These are phyloP conservation scores for Leishmania martiniquensis DNA, from an alignment of 208 protist species.

Conservation along the genomic window DNA sequence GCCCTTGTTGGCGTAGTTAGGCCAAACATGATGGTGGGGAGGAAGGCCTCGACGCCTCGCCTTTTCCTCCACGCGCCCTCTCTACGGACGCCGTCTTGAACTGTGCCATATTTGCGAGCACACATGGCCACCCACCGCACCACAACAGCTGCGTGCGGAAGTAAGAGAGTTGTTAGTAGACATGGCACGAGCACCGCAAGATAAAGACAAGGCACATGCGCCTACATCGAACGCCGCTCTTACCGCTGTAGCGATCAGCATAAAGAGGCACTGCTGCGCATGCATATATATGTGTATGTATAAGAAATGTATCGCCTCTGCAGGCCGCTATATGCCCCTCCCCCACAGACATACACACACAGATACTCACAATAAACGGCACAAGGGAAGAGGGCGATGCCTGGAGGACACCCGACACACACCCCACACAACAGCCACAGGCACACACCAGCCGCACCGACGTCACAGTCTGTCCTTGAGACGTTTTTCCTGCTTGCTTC, in stretches of 20 bases:
- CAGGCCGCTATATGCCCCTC: neutral
- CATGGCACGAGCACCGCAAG: neutral
- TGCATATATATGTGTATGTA: no score
- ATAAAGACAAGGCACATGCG: no score
- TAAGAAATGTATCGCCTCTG: no score
- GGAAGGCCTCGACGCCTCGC: neutral
- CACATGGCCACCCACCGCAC: neutral
- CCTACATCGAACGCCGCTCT: neutral
- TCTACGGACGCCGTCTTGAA: neutral
- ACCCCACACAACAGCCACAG: neutral
- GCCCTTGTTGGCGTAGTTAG: neutral
- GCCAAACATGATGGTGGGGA: neutral
- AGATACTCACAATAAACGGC: neutral
- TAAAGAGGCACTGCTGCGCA: no score
- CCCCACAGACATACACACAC: neutral
- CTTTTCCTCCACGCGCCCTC: neutral
- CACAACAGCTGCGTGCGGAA: no score
- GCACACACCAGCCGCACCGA: neutral
- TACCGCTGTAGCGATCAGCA: no score
- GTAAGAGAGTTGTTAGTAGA: no score
- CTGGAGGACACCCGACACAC: neutral
- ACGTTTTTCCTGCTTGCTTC: neutral
- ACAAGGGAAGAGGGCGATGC: neutral
- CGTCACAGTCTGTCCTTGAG: neutral
- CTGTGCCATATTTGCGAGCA: neutral